Conservation (phyloP, 2,329 filamentous ascomycete genomes). For the Colletotrichum sp. region DNA sequence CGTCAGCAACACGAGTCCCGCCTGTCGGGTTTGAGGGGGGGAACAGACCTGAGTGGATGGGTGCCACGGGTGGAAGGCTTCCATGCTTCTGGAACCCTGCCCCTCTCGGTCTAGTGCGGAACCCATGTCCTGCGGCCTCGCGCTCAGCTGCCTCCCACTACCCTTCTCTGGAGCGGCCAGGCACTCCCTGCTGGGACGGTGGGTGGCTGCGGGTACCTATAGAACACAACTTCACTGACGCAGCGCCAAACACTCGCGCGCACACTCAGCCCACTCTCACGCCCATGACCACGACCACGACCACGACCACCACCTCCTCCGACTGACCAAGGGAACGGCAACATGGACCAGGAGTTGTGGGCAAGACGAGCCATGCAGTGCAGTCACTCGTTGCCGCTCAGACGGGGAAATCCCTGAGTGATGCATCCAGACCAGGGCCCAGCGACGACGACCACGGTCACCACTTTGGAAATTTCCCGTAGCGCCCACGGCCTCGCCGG, state of each 20-base stretch:
- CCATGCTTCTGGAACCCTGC: constrained; percentile 17
- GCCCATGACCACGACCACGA: too few species aligned
- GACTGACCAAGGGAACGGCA: neutral
- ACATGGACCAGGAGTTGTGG: neutral
- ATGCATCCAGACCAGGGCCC: neutral
- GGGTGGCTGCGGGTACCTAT: neutral
- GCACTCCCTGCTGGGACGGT: neutral
- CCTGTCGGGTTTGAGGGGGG: neutral
- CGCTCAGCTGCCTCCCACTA: neutral
- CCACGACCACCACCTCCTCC: neutral
- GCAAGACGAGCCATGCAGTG: neutral
- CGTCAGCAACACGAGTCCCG: neutral
- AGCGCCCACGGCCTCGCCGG: constrained; percentile 11
- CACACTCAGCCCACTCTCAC: neutral
- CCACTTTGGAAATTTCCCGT: neutral
- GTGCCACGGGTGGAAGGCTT: neutral
- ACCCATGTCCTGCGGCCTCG: neutral
- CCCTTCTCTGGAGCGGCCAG: neutral
- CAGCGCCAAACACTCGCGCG: neutral
- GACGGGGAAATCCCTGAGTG: neutral
- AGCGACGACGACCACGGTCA: neutral
- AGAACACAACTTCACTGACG: neutral
- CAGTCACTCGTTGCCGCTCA: neutral
- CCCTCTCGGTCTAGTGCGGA: neutral
- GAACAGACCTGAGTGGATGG: neutral